A percentile compares a stretch with the other conserved stretches of the same genome.
phyloP scores from a whole-genome alignment of 202 grass and related monocot species.

The Bolboschoenoplectus hybrid region DNA sequence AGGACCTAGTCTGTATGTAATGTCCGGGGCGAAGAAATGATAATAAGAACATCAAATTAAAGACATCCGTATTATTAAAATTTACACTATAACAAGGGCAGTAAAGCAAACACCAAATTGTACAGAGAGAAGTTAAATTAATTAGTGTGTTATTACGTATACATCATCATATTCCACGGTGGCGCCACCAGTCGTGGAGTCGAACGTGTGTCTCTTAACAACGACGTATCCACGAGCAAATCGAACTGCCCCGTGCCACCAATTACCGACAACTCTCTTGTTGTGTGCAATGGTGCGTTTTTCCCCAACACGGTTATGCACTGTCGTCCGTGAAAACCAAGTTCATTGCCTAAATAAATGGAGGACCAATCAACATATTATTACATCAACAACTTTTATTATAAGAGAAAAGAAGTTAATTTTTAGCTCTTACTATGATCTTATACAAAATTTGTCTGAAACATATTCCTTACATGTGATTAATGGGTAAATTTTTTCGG shows the following conservation, averaged over 20 bases:
- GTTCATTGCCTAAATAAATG: constrained; percentile 53
- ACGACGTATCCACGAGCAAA: constrained; percentile 61
- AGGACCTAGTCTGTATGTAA: no score
- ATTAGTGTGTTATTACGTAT: constrained; percentile 43
- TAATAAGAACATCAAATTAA: not conserved
- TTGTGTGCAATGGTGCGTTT: constrained; percentile 50
- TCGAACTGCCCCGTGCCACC: constrained; percentile 57
- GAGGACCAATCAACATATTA: not conserved
- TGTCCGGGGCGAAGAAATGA: not conserved
- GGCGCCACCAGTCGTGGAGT: constrained; percentile 50
- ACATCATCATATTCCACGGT: constrained; percentile 75
- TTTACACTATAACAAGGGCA: not conserved
- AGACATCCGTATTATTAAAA: not conserved
- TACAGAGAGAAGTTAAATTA: not conserved
- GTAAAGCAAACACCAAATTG: not conserved
- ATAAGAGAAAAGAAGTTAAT: not conserved
- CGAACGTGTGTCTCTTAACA: constrained; percentile 45
- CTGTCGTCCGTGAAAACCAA: constrained; percentile 58
- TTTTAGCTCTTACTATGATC: not conserved
- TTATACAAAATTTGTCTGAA: not conserved
- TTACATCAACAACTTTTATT: not conserved
- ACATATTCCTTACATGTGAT: not conserved
- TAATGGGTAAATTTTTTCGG: no score
- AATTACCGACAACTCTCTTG: constrained; percentile 67
- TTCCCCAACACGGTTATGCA: constrained; percentile 54